Percentiles rank a stretch among this genome's conserved stretches.
Conservation (phyloP, 129 eudicot species). For the Artemisia annua region DNA sequence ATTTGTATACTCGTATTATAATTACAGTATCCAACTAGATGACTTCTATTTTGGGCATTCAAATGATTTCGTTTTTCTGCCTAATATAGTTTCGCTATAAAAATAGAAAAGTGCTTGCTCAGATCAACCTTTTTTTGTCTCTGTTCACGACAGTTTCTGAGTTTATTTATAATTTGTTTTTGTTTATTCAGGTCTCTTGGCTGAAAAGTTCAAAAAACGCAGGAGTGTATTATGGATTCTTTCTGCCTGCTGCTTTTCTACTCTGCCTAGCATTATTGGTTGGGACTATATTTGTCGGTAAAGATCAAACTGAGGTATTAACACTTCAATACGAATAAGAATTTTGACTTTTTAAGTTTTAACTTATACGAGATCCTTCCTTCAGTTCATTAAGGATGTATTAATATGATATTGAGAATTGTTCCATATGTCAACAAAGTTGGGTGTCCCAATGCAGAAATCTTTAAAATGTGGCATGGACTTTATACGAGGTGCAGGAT, state of each 20-base stretch:
- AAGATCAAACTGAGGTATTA: slow-evolving; percentile 46
- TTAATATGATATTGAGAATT: neutral
- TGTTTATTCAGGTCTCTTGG: slow-evolving; percentile 37
- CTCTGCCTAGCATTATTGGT: slow-evolving; percentile 45
- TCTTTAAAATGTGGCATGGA: slow-evolving; percentile 32
- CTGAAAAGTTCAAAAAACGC: slow-evolving; percentile 38
- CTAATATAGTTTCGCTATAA: too few species aligned
- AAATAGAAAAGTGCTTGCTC: neutral
- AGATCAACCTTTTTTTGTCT: neutral
- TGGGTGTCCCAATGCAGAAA: slow-evolving; percentile 38
- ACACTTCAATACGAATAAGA: too few species aligned
- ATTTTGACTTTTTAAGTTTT: too few species aligned
- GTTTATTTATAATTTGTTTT: neutral
- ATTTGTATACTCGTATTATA: too few species aligned
- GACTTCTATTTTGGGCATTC: too few species aligned
- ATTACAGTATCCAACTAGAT: too few species aligned
- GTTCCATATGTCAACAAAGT: neutral
- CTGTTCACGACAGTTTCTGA: neutral
- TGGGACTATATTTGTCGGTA: slow-evolving; percentile 38
- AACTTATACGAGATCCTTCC: too few species aligned
- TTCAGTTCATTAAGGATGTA: neutral
- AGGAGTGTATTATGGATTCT: slow-evolving; percentile 43
- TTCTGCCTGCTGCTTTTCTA: slow-evolving; percentile 50
- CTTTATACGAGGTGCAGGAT: slow-evolving; percentile 23
- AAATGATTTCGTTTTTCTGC: too few species aligned